A percentile compares a stretch with the other conserved stretches of the same genome.
These are phyloP conservation scores for Saccharomycopsis malanga DNA, from an alignment of 805 yeast species.

Conservation along the genomic window DNA sequence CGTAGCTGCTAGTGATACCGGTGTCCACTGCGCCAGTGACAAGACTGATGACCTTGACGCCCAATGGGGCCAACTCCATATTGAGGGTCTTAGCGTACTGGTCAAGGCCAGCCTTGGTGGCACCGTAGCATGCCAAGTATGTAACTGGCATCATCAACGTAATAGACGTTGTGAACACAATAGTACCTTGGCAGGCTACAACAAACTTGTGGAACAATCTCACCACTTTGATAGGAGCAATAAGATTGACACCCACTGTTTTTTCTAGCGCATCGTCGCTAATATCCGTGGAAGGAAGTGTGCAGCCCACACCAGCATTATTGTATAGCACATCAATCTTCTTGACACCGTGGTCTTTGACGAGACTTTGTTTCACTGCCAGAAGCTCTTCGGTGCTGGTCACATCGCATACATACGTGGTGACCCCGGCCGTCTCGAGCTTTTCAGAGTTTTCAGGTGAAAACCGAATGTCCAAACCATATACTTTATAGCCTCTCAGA, in stretches of 20 bases:
- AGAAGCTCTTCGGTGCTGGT: slow-evolving; percentile 41
- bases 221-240: slow-evolving; percentile 58
- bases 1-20: slow-evolving; percentile 51
- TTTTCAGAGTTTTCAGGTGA: slow-evolving; percentile 43
- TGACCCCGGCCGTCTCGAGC: slow-evolving; percentile 45
- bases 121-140: slow-evolving; percentile 56
- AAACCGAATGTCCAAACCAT: slow-evolving; percentile 51
- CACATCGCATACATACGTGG: slow-evolving; percentile 50
- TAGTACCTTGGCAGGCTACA: slow-evolving; percentile 59
- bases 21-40: slow-evolving; percentile 74
- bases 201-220: slow-evolving; percentile 50
- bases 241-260: slow-evolving; percentile 58
- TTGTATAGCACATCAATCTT: slow-evolving; percentile 57
- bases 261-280: slow-evolving; percentile 43
- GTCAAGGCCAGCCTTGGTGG: slow-evolving; percentile 71
- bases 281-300: slow-evolving; percentile 62
- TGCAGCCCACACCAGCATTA: slow-evolving; percentile 76
- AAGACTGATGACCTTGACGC: slow-evolving; percentile 60
- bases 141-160: slow-evolving; percentile 65
- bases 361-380: slow-evolving; percentile 37
- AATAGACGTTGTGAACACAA: slow-evolving; percentile 68
- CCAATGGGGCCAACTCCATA: slow-evolving; percentile 63
- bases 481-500: slow-evolving; percentile 49
- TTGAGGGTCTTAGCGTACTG: slow-evolving; percentile 58
- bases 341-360: slow-evolving; percentile 35